Evolutionary conservation across 176 grass and related monocot genomes (phyloP).

Genomic region (Bolboschoenus planiculmis): DNA sequence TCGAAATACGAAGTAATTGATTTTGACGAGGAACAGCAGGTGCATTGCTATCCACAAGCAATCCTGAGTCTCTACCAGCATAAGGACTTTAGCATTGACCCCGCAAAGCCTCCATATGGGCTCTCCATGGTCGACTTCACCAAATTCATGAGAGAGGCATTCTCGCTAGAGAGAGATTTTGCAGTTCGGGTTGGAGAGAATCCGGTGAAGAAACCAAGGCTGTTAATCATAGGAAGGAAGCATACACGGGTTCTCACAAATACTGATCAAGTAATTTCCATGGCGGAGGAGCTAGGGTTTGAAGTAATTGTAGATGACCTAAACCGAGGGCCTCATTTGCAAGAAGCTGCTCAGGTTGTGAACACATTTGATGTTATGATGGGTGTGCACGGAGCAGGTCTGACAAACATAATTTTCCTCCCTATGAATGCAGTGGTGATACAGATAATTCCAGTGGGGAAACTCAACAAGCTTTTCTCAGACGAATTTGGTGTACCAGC

Average conservation of each 20-base stretch:
- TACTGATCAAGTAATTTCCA: slow-evolving; percentile 25
- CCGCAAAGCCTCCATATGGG: slow-evolving; percentile 13
- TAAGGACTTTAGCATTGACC: slow-evolving; percentile 39
- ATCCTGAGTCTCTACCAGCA: slow-evolving; percentile 40
- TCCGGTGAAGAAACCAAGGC: slow-evolving; percentile 29
- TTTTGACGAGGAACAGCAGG: slow-evolving; percentile 35
- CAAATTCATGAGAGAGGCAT: slow-evolving; percentile 38
- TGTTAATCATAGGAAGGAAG: slow-evolving; percentile 40
- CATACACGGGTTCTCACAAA: slow-evolving; percentile 45
- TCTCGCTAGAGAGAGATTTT: slow-evolving; percentile 28
- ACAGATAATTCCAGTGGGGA: slow-evolving; percentile 68
- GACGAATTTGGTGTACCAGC: slow-evolving; percentile 38
- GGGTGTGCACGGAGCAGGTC: slow-evolving; percentile 40
- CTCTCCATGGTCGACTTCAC: slow-evolving; percentile 46
- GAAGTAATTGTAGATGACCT: slow-evolving; percentile 41
- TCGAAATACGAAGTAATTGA: slow-evolving; percentile 40
- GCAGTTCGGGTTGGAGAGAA: background rate
- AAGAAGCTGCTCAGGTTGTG: slow-evolving; percentile 26
- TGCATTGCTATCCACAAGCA: slow-evolving; percentile 49
- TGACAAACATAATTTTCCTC: slow-evolving; percentile 41
- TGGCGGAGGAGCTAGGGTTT: slow-evolving; percentile 24
- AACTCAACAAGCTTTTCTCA: slow-evolving; percentile 32
- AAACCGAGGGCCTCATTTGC: slow-evolving; percentile 16
- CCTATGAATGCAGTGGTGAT: slow-evolving; percentile 39
- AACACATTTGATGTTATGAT: slow-evolving; percentile 39